Evolutionary conservation across 345 rosid genomes (phyloP).

Genomic region (Anastatica hierochuntica): DNA sequence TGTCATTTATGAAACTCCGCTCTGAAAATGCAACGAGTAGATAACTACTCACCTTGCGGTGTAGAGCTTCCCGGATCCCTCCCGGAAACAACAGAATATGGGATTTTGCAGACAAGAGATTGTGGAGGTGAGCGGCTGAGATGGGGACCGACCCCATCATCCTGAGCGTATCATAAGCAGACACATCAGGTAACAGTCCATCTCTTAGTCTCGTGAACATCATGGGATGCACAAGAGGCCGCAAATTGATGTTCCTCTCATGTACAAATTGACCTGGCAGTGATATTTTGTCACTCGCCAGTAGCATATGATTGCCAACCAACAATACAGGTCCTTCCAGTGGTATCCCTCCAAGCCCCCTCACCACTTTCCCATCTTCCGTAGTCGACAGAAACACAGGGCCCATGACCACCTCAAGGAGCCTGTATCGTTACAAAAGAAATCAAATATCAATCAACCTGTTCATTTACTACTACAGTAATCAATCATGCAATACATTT

Average conservation of each 20-base stretch:
- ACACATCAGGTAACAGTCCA: constrained; percentile 29
- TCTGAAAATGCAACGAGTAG: no score
- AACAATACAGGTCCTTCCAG: constrained; percentile 70
- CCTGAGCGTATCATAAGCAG: constrained; percentile 30
- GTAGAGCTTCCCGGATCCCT: constrained; percentile 71
- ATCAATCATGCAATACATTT: constrained; percentile 4
- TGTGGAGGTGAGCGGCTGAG: constrained; percentile 47
- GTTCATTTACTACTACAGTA: neutral
- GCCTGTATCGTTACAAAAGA: constrained; percentile 14
- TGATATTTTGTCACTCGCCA: constrained; percentile 50
- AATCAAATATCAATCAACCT: neutral
- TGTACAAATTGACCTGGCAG: constrained; percentile 34
- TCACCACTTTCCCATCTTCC: constrained; percentile 59
- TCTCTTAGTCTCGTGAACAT: constrained; percentile 39
- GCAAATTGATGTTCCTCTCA: constrained; percentile 54
- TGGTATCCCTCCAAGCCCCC: constrained; percentile 67
- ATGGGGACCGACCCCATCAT: constrained; percentile 73
- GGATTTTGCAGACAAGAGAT: constrained; percentile 52
- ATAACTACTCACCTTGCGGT: constrained; percentile 40
- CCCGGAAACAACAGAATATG: constrained; percentile 71
- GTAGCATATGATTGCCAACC: constrained; percentile 77
- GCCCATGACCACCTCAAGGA: constrained; percentile 30
- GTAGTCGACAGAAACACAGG: constrained; percentile 71
- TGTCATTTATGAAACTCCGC: constrained; percentile 1
- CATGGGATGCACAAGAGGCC: constrained; percentile 66